Conservation (phyloP, 768 basidiomycete species). For the Lentinula aciculospora region DNA sequence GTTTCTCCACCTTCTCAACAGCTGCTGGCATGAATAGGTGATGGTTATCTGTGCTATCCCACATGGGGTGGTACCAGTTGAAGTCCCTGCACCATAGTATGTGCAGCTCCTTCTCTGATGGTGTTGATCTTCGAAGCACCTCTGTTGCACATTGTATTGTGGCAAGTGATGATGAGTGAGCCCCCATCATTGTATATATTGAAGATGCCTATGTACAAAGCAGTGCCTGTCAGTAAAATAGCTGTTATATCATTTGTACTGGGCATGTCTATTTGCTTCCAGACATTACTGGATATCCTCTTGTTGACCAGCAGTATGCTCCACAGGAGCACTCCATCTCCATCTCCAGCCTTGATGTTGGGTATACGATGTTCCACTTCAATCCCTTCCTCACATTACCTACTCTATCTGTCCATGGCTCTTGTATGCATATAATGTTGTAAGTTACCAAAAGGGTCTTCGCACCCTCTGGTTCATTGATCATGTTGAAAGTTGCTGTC, state of each 20-base stretch:
- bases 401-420: conserved; percentile 1
- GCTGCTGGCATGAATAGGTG: conserved; percentile 12
- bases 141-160: neutral
- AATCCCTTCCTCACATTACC: neutral
- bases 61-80: conserved; percentile 19
- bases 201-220: conserved; percentile 11
- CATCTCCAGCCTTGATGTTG: neutral
- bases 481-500: too few species aligned
- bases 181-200: conserved; percentile 12
- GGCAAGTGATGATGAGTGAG: neutral
- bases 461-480: too few species aligned
- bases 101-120: neutral
- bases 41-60: too few species aligned
- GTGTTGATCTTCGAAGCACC: neutral
- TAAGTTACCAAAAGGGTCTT: too few species aligned
- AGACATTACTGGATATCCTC: conserved; percentile 10
- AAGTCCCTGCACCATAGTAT: conserved; percentile 19
- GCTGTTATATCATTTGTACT: conserved; percentile 20
- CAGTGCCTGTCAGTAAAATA: conserved; percentile 13
- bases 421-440: too few species aligned
- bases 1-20: too few species aligned
- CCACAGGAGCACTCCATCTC: too few species aligned
- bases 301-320: neutral
- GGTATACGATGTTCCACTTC: too few species aligned
- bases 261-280: conserved; percentile 16